phyloP scores from a whole-genome alignment of 2,329 filamentous ascomycete species.

The Fusarium sp. region DNA sequence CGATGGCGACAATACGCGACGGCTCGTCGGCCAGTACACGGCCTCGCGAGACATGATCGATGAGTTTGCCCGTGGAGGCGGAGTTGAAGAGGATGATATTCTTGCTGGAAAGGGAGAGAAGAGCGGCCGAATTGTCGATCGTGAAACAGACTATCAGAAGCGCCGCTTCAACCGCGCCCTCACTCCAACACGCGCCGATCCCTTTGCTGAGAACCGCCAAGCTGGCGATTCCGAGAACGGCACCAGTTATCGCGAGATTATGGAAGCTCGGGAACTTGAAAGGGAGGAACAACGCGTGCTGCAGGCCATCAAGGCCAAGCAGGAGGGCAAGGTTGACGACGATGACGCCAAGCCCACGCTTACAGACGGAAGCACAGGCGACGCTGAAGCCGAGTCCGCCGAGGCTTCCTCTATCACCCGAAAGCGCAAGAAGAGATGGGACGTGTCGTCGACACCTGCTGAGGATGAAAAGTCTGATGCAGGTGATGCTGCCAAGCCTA shows the following conservation, averaged over 20 bases:
- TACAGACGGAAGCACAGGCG: slow-evolving; percentile 79
- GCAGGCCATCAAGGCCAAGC: slow-evolving; percentile 81
- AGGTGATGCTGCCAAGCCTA: slow-evolving; percentile 68
- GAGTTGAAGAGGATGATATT: slow-evolving; percentile 92
- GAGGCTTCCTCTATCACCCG: slow-evolving; percentile 71
- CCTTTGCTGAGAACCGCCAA: slow-evolving; percentile 81
- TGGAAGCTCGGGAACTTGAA: slow-evolving; percentile 90
- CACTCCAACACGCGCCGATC: slow-evolving; percentile 86
- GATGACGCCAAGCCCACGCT: slow-evolving; percentile 79
- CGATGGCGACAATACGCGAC: slow-evolving; percentile 76
- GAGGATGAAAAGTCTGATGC: slow-evolving; percentile 63
- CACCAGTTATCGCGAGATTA: slow-evolving; percentile 86
- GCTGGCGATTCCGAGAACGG: slow-evolving; percentile 75
- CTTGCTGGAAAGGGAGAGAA: slow-evolving; percentile 85
- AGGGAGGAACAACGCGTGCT: slow-evolving; percentile 90
- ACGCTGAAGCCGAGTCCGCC: slow-evolving; percentile 74
- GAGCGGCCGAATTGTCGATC: slow-evolving; percentile 88
- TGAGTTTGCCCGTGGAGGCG: slow-evolving; percentile 86
- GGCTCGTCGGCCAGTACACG: slow-evolving; percentile 94
- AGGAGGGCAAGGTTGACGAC: slow-evolving; percentile 65
- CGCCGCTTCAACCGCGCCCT: slow-evolving; percentile 89
- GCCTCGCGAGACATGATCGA: slow-evolving; percentile 92
- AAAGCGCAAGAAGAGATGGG: slow-evolving; percentile 97
- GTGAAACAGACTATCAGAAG: slow-evolving; percentile 98
- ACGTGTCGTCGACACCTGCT: slow-evolving; percentile 72